Evolutionary conservation across 805 yeast genomes (phyloP), one percentile per base, ranked within the genome.

Genomic region (Cyberlindnera mycetangii): DNA sequence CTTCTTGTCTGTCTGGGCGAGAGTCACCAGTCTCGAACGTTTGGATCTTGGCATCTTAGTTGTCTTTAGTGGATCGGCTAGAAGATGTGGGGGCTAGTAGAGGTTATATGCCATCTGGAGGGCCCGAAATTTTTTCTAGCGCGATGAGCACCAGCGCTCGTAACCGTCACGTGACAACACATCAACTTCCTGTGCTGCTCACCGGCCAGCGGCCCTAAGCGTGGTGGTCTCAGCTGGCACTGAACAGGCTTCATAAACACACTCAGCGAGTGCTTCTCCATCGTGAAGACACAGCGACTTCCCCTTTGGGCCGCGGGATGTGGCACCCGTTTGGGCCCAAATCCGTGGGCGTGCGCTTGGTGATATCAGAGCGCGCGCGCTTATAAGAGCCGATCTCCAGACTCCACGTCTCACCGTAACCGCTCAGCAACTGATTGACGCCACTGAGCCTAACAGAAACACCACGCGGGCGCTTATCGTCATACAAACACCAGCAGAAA

Each of bases 1-100:
- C 64, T 93, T 93, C 69, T 89, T 93, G 56, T 89, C 97, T 51
- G 98, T 92, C 64, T 92, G 92, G 31, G 99, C 93, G 57, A 93
- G 75, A 12, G 98, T 87, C 49, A 93, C 95, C 56, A 90, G 83
- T 81, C 88, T 93, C 55, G 97, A 85, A 79, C 98, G 92, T 66
- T 83, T 90, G 30, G 97, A 89, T 78, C 96, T 88, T 51, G 99
- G 97, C 99, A 92, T 92, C 47, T 55, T 70, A 31, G 18, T 34
- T 25, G 22, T 35, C 12, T 22, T 22, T 35, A 4, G 30, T 20
- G 16, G 12, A 9, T 20, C 15, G 12, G 11, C n/a, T 18, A 6
- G 17, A 18, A 12, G 22, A 32, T 14, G 8, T 11, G 22, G 22
- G 35, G 28, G 28, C 28, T 11, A n/a, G 10, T 25, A 11, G 28